These are phyloP conservation scores for Irpex lacteus DNA, from an alignment of 1,284 basidiomycete species.

Conservation along the genomic window DNA sequence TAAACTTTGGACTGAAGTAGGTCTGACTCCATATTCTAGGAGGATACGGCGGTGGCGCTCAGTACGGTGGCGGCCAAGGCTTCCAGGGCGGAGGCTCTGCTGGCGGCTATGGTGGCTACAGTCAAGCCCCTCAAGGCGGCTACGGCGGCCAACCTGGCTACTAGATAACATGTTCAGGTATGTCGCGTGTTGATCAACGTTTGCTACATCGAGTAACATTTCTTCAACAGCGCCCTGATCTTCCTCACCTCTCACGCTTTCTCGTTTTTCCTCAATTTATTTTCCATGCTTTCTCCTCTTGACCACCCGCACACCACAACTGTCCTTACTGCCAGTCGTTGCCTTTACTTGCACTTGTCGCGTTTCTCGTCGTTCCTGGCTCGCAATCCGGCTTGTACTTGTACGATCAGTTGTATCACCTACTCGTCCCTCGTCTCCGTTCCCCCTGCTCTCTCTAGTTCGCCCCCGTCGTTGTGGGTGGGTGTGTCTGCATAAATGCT, in stretches of 20 bases:
- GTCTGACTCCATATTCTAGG: slow-evolving; percentile 4
- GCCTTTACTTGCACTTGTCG: slow-evolving; percentile 35
- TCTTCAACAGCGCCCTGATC: not conserved
- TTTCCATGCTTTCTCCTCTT: slow-evolving; percentile 16
- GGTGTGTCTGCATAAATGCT: slow-evolving; percentile 15
- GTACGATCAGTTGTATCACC: slow-evolving; percentile 28
- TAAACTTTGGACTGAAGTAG: not conserved
- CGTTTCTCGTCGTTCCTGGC: slow-evolving; percentile 32
- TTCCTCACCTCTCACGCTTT: slow-evolving; percentile 10
- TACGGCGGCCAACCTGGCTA: slow-evolving; percentile 16
- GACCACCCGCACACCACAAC: slow-evolving; percentile 35
- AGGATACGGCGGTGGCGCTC: slow-evolving; percentile 28
- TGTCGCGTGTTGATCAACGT: slow-evolving; percentile 11
- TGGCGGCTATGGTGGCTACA: slow-evolving; percentile 28
- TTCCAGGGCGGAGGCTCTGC: slow-evolving; percentile 26
- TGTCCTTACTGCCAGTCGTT: slow-evolving; percentile 32
- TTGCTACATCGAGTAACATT: slow-evolving; percentile 10
- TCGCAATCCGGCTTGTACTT: slow-evolving; percentile 40
- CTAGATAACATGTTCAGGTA: slow-evolving; percentile 3
- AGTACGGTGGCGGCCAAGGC: slow-evolving; percentile 23
- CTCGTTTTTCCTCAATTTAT: slow-evolving; percentile 15
- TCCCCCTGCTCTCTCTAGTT: slow-evolving; percentile 10
- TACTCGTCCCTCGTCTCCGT: slow-evolving; percentile 10
- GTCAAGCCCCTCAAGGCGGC: slow-evolving; percentile 14
- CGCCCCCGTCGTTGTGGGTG: slow-evolving; percentile 18